phyloP scores from a whole-genome alignment of 2,329 filamentous ascomycete genomes.

The Colletotrichum sublineola region DNA sequence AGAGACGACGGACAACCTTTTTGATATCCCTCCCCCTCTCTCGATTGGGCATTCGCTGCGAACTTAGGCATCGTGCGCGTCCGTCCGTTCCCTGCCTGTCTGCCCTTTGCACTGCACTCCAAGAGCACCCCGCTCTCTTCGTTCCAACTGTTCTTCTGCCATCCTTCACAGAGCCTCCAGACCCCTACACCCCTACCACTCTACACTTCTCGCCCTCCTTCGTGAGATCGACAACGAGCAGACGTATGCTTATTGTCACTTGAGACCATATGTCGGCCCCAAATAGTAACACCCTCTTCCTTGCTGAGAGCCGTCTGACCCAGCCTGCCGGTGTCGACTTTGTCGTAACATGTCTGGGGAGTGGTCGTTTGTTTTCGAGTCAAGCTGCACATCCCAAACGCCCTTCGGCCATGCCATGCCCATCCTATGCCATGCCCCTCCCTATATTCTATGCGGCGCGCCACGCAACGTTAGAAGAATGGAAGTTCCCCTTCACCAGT shows the following conservation, averaged over 20 bases:
- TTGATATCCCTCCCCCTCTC: slow-evolving; percentile 21
- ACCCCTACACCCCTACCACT: background rate
- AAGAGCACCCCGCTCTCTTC: slow-evolving; percentile 18
- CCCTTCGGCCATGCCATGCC: slow-evolving; percentile 18
- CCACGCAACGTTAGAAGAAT: background rate
- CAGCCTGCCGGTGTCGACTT: slow-evolving; percentile 32
- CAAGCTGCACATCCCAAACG: slow-evolving; percentile 22
- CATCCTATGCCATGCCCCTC: slow-evolving; percentile 21
- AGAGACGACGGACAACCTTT: slow-evolving; percentile 20
- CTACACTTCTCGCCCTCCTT: slow-evolving; percentile 14
- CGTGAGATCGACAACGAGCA: slow-evolving; percentile 34
- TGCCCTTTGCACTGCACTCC: background rate
- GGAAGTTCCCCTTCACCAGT: slow-evolving; percentile 22
- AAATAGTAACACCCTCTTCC: slow-evolving; percentile 41
- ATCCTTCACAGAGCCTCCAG: background rate
- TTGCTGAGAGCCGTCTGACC: slow-evolving; percentile 34
- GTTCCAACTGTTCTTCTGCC: slow-evolving; percentile 6
- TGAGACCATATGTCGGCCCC: slow-evolving; percentile 35
- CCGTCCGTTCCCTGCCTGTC: slow-evolving; percentile 22
- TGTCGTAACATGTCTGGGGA: slow-evolving; percentile 23
- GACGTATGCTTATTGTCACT: slow-evolving; percentile 39
- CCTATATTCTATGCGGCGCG: slow-evolving; percentile 22
- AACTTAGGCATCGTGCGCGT: slow-evolving; percentile 29
- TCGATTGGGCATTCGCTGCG: slow-evolving; percentile 33
- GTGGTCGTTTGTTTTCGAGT: slow-evolving; percentile 32